Base-by-base conservation (phyloP, 371 early-diverging fungal genomes). In the Phascolomyces articulosus region DNA sequence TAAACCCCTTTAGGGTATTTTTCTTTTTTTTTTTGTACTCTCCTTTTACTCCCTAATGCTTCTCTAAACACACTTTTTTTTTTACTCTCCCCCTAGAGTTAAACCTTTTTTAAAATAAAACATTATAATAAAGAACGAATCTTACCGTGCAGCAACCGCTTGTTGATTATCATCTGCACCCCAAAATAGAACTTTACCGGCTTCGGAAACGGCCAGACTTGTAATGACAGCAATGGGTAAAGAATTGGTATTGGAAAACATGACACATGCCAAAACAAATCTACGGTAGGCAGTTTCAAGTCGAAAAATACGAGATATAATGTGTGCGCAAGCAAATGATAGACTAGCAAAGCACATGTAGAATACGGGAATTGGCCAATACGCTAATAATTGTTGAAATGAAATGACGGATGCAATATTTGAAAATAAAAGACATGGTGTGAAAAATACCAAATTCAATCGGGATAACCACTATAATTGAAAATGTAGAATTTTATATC, bases 231-330 rank as follows among this genome's bases (percentile, higher is more conserved):
- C 89, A 49, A 91, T 85, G 1, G 93, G 93, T 13, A 91, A 67
- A 18, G 89, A 87, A 67, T 93, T 93, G 31, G 89, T 85, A 67
- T 93, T 93, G 57, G 82, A 79, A 58, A 91, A 91, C 68, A 93
- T 80, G 44, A 85, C 78, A 21, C 90, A 87, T 0, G 88, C 89
- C 21, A 79, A 77, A 16, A 89, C 84, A 65, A 93, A 86, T 6
- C 85, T 87, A 3, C 77, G 82, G 44, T 88, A 86, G 18, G 78
- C 75, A 28, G 82, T 78, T 6, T 77, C 58, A 41, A 84, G 70
- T 47, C 83, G 78, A 38, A 85, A 70, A 7, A 83, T 16, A 60
- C 80, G 75, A 15, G 83, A 72, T 7, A 79, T 51, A 20, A 77
- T 56, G 28, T 64, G 68, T 20, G 57, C 56, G 20, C 54, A 27